These are phyloP conservation scores for Termitomyces sp. DNA, from an alignment of 768 basidiomycete genomes.

Conservation along the genomic window DNA sequence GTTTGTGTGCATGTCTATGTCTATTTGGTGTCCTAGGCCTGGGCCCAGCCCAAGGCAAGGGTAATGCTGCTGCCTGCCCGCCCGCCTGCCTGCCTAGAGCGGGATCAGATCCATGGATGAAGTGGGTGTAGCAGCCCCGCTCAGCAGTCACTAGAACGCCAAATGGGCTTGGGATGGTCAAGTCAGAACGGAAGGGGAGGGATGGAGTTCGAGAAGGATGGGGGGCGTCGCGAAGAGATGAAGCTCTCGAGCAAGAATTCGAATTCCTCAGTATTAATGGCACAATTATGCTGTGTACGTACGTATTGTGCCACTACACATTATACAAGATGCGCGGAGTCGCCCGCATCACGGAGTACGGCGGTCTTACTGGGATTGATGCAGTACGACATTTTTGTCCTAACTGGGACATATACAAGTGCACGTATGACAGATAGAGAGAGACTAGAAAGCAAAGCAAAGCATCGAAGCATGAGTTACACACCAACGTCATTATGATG, in stretches of 20 bases:
- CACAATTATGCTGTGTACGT: constrained; percentile 5
- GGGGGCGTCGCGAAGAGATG: background rate
- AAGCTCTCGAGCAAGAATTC: background rate
- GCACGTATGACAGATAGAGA: background rate
- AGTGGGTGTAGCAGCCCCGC: background rate
- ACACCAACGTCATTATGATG: constrained; percentile 1
- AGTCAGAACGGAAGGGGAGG: background rate
- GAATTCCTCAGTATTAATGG: constrained; percentile 6
- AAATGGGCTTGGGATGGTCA: background rate
- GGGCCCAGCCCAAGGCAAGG: background rate
- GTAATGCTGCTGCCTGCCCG: background rate
- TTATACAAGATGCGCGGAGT: background rate
- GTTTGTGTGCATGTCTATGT: background rate
- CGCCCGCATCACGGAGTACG: background rate
- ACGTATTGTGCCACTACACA: constrained; percentile 9
- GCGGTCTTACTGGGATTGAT: background rate
- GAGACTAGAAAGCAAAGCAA: background rate
- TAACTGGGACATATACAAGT: background rate
- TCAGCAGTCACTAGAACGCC: background rate
- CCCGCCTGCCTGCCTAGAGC: background rate
- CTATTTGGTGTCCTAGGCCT: background rate
- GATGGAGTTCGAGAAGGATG: background rate
- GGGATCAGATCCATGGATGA: background rate
- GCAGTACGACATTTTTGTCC: background rate
- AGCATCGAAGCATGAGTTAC: constrained; percentile 9